Conservation (phyloP, 2,329 filamentous ascomycete genomes). For the Colletotrichum tofieldiae region DNA sequence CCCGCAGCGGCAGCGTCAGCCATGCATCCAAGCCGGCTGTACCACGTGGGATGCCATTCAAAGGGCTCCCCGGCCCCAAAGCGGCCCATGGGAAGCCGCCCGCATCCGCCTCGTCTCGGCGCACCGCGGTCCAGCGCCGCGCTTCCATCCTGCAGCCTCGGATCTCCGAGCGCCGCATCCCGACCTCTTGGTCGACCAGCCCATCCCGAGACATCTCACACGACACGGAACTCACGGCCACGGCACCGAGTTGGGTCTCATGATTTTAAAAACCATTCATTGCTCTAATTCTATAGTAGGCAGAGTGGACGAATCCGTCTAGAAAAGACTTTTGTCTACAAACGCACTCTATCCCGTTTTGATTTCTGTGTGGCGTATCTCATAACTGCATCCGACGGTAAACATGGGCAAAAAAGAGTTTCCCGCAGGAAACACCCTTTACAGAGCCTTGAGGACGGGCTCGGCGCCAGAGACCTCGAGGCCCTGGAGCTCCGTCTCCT, state of each 20-base stretch:
- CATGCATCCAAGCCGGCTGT: no score
- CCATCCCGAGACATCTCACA: neutral
- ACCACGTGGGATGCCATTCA: no score
- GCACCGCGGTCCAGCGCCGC: no score
- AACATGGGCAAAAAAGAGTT: neutral
- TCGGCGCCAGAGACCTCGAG: conserved; percentile 68
- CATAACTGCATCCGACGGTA: conserved; percentile 8
- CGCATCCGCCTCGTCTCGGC: no score
- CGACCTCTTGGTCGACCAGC: neutral
- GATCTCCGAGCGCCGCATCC: neutral
- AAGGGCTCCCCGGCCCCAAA: no score
- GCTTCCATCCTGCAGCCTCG: neutral
- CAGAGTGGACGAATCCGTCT: conserved; percentile 3
- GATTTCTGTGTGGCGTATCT: neutral
- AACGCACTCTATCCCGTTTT: conserved; percentile 16
- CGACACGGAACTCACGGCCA: no score
- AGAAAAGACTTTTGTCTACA: conserved; percentile 28
- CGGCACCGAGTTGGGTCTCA: no score
- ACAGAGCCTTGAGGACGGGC: conserved; percentile 70
- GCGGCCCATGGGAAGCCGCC: no score
- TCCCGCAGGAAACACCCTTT: neutral
- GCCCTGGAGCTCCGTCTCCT: conserved; percentile 70
- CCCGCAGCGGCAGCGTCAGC: no score
- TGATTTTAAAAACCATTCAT: neutral
- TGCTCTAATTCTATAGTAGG: conserved; percentile 27